Evolutionary conservation across 306 rosid species (phyloP).

Genomic region (Dicorynia guianensis): DNA sequence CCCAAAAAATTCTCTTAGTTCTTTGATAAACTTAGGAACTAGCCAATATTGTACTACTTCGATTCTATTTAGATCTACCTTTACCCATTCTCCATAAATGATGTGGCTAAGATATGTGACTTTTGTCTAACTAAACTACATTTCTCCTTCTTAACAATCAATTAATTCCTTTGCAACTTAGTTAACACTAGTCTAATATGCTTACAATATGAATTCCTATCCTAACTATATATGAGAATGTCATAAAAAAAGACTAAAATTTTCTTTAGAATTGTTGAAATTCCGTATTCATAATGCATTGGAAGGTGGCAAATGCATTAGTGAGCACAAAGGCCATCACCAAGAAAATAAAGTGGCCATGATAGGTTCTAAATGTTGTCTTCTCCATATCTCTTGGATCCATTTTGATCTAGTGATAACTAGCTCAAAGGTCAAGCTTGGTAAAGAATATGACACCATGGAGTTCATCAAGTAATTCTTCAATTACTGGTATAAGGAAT

Average conservation of each 20-base stretch:
- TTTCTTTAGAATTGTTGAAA: neutral
- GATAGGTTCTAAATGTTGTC: neutral
- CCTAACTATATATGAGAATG: no score
- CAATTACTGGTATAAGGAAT: no score
- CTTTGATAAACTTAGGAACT: no score
- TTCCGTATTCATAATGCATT: neutral
- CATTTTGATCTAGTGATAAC: neutral
- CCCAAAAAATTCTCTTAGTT: no score
- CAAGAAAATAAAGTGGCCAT: neutral
- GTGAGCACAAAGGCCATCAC: no score
- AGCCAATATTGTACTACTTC: no score
- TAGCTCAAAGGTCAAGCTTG: neutral
- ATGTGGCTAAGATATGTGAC: no score
- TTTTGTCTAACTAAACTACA: neutral
- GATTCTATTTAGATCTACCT: no score
- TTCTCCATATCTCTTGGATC: neutral
- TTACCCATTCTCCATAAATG: no score
- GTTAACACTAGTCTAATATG: neutral
- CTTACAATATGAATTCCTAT: neutral
- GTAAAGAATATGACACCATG: neutral
- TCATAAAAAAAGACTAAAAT: no score
- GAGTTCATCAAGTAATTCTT: neutral
- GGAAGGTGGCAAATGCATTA: no score
- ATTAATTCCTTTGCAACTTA: neutral
- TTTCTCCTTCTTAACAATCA: neutral